Base-by-base conservation (phyloP, 371 early-diverging fungal genomes). In the Rhizomucor miehei region DNA sequence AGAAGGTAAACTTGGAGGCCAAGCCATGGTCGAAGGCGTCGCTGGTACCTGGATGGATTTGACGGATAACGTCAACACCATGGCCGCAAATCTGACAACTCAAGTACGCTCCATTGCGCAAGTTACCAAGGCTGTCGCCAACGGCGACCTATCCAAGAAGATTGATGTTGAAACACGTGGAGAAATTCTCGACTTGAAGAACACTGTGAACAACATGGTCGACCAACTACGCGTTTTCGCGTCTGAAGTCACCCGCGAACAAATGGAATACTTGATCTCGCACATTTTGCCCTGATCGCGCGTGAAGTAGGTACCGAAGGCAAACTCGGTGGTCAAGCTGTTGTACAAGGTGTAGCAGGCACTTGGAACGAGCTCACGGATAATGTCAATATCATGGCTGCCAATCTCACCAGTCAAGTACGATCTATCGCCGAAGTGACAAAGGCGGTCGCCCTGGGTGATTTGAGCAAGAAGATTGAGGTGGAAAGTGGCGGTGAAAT, bases 31-130 rank as follows among this genome's bases (percentile, higher is more conserved):
- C 0, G 63, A 76, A 21, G 73, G 69, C 20, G 81, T 81, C 1
- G 79, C 57, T 40, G 87, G 87, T n/a, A 82, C 77, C 0, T 87
- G 87, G 87, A 79, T 73, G 45, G 84, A 80, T 21, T 61, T 85
- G 14, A 87, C 87, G 0, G 78, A 81, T 20, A 85, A 80, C 44
- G 81, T 85, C 47, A 85, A 85, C 37, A 66, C 67, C 55, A 58
- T 85, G 86, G 86, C 86, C 1, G 45, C 70, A 36, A 85, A 85
- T 46, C 58, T 85, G 3, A 85, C 86, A 1, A 66, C 73, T 3
- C 86, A 85, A 57, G 84, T 85, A 3, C 56, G 69, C 13, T 68
- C 71, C 13, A 85, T 85, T 57, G 82, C 82, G 6, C 59, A 48
- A 0, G 86, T 85, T 12, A 77, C 75, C 0, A 81, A 67, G 29